These are phyloP conservation scores for Linnemannia elongata DNA, from an alignment of 192 early-diverging fungal species.

Conservation along the genomic window DNA sequence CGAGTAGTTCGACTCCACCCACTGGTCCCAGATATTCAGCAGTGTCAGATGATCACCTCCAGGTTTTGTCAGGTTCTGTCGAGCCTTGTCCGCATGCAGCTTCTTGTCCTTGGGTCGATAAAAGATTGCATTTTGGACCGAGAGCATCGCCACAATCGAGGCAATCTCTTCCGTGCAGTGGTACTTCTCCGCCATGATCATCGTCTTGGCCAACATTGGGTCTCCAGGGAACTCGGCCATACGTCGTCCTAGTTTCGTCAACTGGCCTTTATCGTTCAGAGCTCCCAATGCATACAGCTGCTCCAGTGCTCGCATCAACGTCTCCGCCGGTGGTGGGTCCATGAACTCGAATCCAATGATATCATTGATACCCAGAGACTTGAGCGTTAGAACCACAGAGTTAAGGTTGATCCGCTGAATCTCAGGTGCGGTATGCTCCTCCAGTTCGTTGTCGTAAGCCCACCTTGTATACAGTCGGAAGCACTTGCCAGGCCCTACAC, in stretches of 20 bases:
- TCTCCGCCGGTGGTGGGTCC: slow-evolving; percentile 96
- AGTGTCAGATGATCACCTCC: slow-evolving; percentile 96
- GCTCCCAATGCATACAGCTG: slow-evolving; percentile 93
- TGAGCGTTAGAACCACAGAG: slow-evolving; percentile 91
- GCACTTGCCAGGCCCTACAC: slow-evolving; percentile 97
- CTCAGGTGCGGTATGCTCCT: slow-evolving; percentile 95
- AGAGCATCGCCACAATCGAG: slow-evolving; percentile 95
- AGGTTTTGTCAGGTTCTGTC: slow-evolving; percentile 87
- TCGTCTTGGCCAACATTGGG: slow-evolving; percentile 93
- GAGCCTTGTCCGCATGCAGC: slow-evolving; percentile 93
- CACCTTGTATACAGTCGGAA: slow-evolving; percentile 95
- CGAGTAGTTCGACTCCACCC: slow-evolving; percentile 91
- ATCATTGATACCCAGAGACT: slow-evolving; percentile 96
- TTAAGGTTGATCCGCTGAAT: slow-evolving; percentile 96
- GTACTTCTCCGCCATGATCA: slow-evolving; percentile 94
- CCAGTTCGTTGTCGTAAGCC: slow-evolving; percentile 94
- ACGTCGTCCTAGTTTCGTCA: slow-evolving; percentile 95
- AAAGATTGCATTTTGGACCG: slow-evolving; percentile 83
- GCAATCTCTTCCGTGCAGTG: slow-evolving; percentile 93
- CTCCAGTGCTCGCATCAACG: slow-evolving; percentile 93
- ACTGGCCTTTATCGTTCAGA: slow-evolving; percentile 90
- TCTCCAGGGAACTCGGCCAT: slow-evolving; percentile 99
- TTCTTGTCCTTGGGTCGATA: slow-evolving; percentile 95
- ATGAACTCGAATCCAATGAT: slow-evolving; percentile 98
- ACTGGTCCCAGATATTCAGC: slow-evolving; percentile 93